Evolutionary conservation across 228 moss, liverwort and hornwort genomes (phyloP).

Genomic region (Sphagnum fallax): DNA sequence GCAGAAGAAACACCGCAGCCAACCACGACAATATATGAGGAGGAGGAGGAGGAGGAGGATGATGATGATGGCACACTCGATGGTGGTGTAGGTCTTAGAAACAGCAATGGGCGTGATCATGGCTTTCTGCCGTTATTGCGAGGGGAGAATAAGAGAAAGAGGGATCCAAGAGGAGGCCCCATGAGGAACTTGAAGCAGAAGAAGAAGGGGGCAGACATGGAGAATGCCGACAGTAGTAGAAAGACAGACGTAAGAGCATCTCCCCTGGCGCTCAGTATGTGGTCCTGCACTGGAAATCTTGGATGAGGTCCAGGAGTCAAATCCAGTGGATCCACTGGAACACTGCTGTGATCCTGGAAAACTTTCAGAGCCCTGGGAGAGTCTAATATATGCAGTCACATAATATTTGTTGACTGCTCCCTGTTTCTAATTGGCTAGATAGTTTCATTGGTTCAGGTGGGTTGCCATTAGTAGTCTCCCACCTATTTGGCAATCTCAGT

Average conservation of each 20-base stretch:
- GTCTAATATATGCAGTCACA: no score
- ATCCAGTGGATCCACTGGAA: no score
- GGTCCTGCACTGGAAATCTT: no score
- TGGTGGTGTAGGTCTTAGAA: background rate
- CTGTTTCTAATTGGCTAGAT: no score
- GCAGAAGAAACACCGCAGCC: conserved; percentile 7
- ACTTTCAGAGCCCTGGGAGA: no score
- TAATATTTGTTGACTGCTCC: no score
- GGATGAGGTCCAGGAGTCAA: no score
- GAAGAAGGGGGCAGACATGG: conserved; percentile 5
- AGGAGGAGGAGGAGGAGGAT: background rate
- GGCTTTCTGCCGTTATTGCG: conserved; percentile 30
- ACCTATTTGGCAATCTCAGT: no score
- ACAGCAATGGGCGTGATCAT: conserved; percentile 12
- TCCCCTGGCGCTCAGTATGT: no score
- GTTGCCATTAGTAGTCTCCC: no score
- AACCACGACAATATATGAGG: conserved; percentile 6
- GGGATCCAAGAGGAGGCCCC: conserved; percentile 37
- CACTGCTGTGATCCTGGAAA: no score
- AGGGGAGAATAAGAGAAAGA: conserved; percentile 47
- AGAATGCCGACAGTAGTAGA: conserved; percentile 15
- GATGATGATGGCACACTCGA: background rate
- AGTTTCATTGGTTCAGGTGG: no score
- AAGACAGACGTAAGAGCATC: conserved; percentile 4
- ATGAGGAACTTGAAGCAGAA: conserved; percentile 40